A percentile compares a stretch with the other conserved stretches of the same genome.
Evolutionary conservation across 2,329 filamentous ascomycete species (phyloP).

Genomic region (Bisporella sp.): DNA sequence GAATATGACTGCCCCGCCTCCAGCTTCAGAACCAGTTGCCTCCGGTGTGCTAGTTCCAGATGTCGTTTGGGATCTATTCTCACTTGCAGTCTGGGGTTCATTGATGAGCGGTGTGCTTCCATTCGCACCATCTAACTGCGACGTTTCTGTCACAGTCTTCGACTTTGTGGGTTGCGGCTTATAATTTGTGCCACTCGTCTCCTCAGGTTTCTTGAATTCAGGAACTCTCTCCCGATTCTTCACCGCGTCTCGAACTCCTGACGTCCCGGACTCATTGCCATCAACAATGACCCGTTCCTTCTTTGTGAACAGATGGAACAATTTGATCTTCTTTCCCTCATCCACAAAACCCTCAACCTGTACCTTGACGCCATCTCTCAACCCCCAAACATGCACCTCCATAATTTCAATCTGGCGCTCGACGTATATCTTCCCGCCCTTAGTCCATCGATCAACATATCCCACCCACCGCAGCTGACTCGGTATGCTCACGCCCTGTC

Average conservation of each 20-base stretch:
- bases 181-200: slow-evolving; percentile 5
- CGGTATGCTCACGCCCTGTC: slow-evolving; percentile 83
- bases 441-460: slow-evolving; percentile 84
- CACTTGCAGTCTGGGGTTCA: neutral
- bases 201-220: slow-evolving; percentile 9
- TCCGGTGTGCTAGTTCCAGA: slow-evolving; percentile 22
- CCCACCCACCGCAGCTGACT: slow-evolving; percentile 82
- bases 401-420: slow-evolving; percentile 78
- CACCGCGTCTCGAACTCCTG: slow-evolving; percentile 43
- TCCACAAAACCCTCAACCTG: slow-evolving; percentile 79
- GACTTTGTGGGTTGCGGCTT: neutral
- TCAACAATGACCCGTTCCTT: slow-evolving; percentile 66
- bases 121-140: too few species aligned
- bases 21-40: slow-evolving; percentile 37
- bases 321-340: slow-evolving; percentile 80
- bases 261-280: slow-evolving; percentile 42
- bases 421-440: slow-evolving; percentile 68
- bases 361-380: slow-evolving; percentile 82
- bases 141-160: neutral
- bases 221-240: slow-evolving; percentile 42
- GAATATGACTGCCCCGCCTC: slow-evolving; percentile 71
- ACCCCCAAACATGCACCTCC: slow-evolving; percentile 84
- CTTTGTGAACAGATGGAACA: slow-evolving; percentile 72
- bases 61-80: neutral
- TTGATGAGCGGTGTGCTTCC: neutral